Evolutionary conservation across 768 basidiomycete genomes (phyloP).

Genomic region (Amanita muscaria): DNA sequence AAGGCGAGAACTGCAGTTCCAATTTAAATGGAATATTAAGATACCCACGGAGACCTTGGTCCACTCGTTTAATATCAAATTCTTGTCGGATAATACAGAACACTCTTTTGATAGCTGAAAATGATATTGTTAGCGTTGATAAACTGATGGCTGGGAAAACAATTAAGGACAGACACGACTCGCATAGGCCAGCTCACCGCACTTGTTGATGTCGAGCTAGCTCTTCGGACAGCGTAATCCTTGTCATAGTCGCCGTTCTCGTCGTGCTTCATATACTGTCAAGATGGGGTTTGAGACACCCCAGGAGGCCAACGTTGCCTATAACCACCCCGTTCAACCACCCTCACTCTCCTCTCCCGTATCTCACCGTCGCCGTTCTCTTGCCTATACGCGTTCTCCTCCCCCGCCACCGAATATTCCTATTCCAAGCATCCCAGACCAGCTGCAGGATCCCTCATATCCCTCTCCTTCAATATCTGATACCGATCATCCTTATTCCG

Average conservation of each 20-base stretch:
- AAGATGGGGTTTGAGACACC: slow-evolving; percentile 10
- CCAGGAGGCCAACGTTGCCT: slow-evolving; percentile 30
- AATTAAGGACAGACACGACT: background rate
- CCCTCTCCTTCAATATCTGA: slow-evolving; percentile 15
- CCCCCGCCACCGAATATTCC: slow-evolving; percentile 68
- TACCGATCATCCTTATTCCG: slow-evolving; percentile 16
- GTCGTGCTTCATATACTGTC: background rate
- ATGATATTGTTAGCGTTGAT: slow-evolving; percentile 3
- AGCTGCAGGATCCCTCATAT: slow-evolving; percentile 15
- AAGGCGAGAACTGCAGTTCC: background rate
- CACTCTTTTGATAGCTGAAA: slow-evolving; percentile 21
- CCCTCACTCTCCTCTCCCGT: slow-evolving; percentile 19
- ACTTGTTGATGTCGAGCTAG: slow-evolving; percentile 5
- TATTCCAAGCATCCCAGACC: slow-evolving; percentile 56
- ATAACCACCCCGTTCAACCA: slow-evolving; percentile 21
- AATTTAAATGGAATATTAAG: background rate
- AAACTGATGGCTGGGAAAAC: background rate
- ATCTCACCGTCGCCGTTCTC: slow-evolving; percentile 56
- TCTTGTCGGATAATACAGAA: slow-evolving; percentile 26
- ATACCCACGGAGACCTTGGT: slow-evolving; percentile 8
- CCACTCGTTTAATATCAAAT: slow-evolving; percentile 3
- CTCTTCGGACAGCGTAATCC: background rate
- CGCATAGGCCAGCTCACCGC: background rate
- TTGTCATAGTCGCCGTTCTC: background rate
- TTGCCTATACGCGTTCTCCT: slow-evolving; percentile 55